Conservation (phyloP, 768 basidiomycete genomes). For the Suillus americanus region DNA sequence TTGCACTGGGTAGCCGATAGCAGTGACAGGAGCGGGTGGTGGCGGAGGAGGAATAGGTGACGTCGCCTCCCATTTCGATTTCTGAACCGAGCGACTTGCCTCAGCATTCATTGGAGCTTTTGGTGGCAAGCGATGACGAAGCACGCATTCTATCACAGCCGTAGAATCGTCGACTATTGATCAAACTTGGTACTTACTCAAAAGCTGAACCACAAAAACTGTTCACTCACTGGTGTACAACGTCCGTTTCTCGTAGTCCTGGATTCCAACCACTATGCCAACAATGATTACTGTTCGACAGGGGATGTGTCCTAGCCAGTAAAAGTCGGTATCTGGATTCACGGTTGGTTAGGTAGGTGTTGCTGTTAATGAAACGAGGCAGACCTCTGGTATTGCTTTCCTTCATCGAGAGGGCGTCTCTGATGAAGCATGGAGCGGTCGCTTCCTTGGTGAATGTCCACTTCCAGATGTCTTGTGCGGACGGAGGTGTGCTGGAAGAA, state of each 20-base stretch:
- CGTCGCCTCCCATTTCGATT: neutral
- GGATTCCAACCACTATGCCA: slow-evolving; percentile 65
- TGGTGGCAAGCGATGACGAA: slow-evolving; percentile 35
- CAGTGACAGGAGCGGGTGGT: slow-evolving; percentile 38
- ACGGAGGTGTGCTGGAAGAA: slow-evolving; percentile 2
- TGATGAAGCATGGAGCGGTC: slow-evolving; percentile 52
- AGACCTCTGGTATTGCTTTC: slow-evolving; percentile 34
- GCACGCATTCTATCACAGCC: slow-evolving; percentile 65
- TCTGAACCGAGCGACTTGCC: slow-evolving; percentile 10
- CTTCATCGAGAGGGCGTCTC: slow-evolving; percentile 51
- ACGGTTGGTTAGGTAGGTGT: neutral
- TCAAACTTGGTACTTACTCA: slow-evolving; percentile 6
- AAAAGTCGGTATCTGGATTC: slow-evolving; percentile 54
- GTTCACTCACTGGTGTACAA: slow-evolving; percentile 53
- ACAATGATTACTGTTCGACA: slow-evolving; percentile 63
- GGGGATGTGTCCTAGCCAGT: slow-evolving; percentile 70
- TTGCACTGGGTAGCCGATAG: slow-evolving; percentile 46
- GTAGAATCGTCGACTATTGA: slow-evolving; percentile 75
- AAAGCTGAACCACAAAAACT: neutral
- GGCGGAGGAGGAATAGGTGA: neutral
- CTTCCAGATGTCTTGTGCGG: slow-evolving; percentile 30
- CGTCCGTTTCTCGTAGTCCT: slow-evolving; percentile 56
- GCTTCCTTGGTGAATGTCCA: slow-evolving; percentile 62
- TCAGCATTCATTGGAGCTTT: slow-evolving; percentile 10
- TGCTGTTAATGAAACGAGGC: slow-evolving; percentile 1